These are phyloP conservation scores for Leccinum subtestaceum DNA, from an alignment of 768 basidiomycete species.

Conservation along the genomic window DNA sequence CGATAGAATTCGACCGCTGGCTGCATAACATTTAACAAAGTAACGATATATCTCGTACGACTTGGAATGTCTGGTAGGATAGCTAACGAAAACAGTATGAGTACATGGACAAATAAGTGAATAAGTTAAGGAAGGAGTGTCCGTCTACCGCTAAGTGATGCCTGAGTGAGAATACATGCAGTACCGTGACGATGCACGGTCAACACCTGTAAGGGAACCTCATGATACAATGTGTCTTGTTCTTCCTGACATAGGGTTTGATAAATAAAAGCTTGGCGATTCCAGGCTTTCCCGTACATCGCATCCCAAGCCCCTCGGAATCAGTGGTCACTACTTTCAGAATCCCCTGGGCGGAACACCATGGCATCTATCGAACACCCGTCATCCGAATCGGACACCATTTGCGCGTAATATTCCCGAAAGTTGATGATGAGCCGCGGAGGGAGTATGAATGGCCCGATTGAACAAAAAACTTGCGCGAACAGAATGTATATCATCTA, in stretches of 20 bases:
- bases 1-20: constrained; percentile 13
- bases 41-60: background rate
- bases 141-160: background rate
- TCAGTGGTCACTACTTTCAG: background rate
- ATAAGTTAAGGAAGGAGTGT: background rate
- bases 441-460: constrained; percentile 8
- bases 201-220: background rate
- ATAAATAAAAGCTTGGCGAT: background rate
- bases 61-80: background rate
- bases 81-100: background rate
- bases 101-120: background rate
- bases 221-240: background rate
- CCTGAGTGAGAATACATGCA: background rate
- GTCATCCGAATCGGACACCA: constrained; percentile 1
- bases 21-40: constrained; percentile 5
- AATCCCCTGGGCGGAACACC: constrained; percentile 1
- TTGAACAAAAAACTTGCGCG: background rate
- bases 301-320: background rate
- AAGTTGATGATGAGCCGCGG: constrained; percentile 11
- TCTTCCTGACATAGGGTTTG: background rate
- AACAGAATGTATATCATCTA: background rate
- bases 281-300: background rate
- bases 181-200: background rate
- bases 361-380: constrained; percentile 5
- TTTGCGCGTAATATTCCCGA: constrained; percentile 1